Percentiles rank a stretch among this genome's conserved stretches.
Evolutionary conservation across 352 stramenopile species (phyloP).

Genomic region (Phytophthora pisi): DNA sequence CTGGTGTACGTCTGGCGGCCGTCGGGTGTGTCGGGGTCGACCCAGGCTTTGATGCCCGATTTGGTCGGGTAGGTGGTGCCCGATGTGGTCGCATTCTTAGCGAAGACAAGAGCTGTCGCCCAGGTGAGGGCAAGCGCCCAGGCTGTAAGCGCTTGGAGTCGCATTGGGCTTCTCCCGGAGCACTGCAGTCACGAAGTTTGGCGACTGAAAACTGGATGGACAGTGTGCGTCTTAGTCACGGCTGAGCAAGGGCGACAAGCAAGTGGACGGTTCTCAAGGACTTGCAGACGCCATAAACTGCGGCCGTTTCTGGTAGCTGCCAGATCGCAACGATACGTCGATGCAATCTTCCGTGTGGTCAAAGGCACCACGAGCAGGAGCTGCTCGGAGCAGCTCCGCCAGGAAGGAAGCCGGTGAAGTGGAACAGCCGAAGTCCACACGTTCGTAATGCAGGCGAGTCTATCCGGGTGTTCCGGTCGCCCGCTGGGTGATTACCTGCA

Average conservation of each 20-base stretch:
- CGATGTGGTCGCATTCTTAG: conserved; percentile 25
- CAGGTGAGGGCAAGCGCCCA: conserved; percentile 10
- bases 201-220: background rate
- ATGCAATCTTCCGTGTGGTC: conserved; percentile 22
- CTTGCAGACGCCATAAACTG: too few relatives aligned
- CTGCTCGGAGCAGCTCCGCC: too few relatives aligned
- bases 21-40: conserved; percentile 43
- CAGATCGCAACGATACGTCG: conserved; percentile 16
- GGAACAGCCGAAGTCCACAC: conserved; percentile 13
- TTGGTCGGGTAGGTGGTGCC: conserved; percentile 31
- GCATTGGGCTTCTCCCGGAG: conserved; percentile 4
- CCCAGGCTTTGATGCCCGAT: conserved; percentile 42
- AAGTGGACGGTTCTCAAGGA: too few relatives aligned
- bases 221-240: background rate
- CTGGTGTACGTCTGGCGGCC: conserved; percentile 33
- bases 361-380: background rate
- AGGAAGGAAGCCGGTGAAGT: conserved; percentile 1
- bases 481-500: conserved; percentile 10
- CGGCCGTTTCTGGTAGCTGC: too few relatives aligned
- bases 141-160: background rate
- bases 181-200: background rate
- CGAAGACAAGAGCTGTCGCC: background rate
- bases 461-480: conserved; percentile 9
- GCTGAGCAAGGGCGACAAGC: conserved; percentile 9
- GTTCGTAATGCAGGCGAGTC: background rate